Conservation (phyloP, 2,329 filamentous ascomycete species). For the Penicillium sp. region DNA sequence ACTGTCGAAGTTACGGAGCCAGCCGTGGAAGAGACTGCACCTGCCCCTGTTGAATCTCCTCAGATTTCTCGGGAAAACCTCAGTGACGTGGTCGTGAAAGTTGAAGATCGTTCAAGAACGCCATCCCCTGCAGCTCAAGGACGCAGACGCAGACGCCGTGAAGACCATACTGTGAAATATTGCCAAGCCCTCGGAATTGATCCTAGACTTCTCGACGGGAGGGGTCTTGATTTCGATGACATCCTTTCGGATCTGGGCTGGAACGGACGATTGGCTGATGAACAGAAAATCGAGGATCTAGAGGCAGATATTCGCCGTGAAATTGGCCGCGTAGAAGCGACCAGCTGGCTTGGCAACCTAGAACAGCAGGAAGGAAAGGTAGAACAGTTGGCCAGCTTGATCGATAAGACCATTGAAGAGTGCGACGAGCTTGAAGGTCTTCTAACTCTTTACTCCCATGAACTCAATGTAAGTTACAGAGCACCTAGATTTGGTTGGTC, state of each 20-base stretch:
- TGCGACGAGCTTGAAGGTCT: constrained; percentile 95
- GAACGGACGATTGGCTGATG: constrained; percentile 72
- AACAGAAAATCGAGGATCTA: constrained; percentile 72
- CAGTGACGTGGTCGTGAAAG: constrained; percentile 20
- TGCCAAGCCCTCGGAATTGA: constrained; percentile 75
- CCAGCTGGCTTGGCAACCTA: constrained; percentile 79
- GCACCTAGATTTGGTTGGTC: background rate
- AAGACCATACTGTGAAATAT: constrained; percentile 74
- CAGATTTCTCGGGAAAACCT: constrained; percentile 25
- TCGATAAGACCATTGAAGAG: constrained; percentile 87
- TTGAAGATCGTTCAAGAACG: constrained; percentile 31
- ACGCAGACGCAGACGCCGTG: constrained; percentile 58
- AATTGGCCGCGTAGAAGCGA: constrained; percentile 84
- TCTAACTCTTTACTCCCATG: constrained; percentile 88
- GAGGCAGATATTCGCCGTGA: constrained; percentile 81
- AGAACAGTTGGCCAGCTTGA: constrained; percentile 75
- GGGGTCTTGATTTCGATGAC: constrained; percentile 74
- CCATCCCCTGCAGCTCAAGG: constrained; percentile 45
- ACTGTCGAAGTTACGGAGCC: constrained; percentile 41
- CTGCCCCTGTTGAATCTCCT: constrained; percentile 23
- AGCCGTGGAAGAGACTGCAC: constrained; percentile 29
- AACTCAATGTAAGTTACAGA: constrained; percentile 69
- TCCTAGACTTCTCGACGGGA: constrained; percentile 67
- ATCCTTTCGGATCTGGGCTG: constrained; percentile 85
- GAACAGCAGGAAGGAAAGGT: constrained; percentile 88